Conservation (phyloP, 192 early-diverging fungal genomes). For the Dimargaris xerosporica region DNA sequence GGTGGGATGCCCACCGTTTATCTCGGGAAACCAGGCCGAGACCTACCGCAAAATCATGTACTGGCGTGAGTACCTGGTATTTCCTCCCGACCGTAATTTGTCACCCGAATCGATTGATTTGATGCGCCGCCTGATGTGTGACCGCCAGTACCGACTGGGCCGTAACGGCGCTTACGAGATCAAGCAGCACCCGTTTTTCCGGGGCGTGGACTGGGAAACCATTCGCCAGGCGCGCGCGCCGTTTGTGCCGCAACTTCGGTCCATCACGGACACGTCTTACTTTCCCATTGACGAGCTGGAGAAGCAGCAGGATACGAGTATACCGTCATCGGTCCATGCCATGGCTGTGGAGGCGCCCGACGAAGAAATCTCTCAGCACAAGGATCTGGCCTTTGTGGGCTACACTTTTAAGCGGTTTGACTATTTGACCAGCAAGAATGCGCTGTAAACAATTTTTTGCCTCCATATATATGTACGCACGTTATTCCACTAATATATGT, state of each 20-base stretch:
- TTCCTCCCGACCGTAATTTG: constrained; percentile 88
- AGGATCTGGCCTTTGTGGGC: constrained; percentile 95
- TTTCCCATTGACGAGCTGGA: constrained; percentile 92
- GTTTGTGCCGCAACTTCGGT: constrained; percentile 77
- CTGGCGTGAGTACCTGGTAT: constrained; percentile 78
- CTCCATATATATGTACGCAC: not conserved
- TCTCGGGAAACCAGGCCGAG: constrained; percentile 85
- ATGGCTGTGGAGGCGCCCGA: constrained; percentile 16
- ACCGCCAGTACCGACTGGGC: constrained; percentile 70
- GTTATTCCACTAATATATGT: too few relatives aligned
- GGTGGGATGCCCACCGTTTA: constrained; percentile 96
- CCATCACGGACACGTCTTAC: constrained; percentile 96
- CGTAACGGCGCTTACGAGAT: constrained; percentile 73
- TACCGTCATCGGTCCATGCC: constrained; percentile 6
- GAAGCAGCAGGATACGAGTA: constrained; percentile 23
- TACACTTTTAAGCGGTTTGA: constrained; percentile 97
- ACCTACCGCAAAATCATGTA: constrained; percentile 98
- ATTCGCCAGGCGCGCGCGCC: constrained; percentile 76
- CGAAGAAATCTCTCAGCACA: constrained; percentile 36
- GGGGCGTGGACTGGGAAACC: constrained; percentile 78
- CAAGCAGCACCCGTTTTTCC: constrained; percentile 88
- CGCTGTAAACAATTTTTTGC: constrained; percentile 22
- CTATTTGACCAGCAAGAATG: constrained; percentile 57
- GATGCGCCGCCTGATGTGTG: constrained; percentile 79
- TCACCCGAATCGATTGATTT: constrained; percentile 84